Percentiles rank a stretch among this genome's conserved stretches.
Conservation (phyloP, 257 asterid genomes). For the Jaltomata sinuosa region DNA sequence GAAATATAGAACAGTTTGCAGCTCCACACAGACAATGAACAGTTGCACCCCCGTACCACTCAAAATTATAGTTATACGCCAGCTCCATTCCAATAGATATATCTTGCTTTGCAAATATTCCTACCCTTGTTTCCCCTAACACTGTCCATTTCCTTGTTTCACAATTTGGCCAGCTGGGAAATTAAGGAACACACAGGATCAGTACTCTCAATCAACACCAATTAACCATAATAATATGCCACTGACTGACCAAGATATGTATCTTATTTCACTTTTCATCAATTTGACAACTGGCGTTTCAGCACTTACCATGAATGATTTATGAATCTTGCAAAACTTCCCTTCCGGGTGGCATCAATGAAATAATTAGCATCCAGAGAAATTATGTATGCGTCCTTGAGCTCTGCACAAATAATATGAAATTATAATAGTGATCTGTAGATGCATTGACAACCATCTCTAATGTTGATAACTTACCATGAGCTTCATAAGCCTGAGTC, state of each 20-base stretch:
- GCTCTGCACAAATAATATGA: slow-evolving; percentile 39
- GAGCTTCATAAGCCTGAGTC: slow-evolving; percentile 66
- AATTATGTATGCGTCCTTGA: slow-evolving; percentile 77
- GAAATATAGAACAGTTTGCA: slow-evolving; percentile 76
- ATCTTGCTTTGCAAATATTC: slow-evolving; percentile 76
- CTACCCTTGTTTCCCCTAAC: slow-evolving; percentile 85
- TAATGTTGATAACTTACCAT: slow-evolving; percentile 40
- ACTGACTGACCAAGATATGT: not conserved
- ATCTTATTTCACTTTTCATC: not conserved
- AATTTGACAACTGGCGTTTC: not conserved
- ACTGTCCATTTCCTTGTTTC: slow-evolving; percentile 98
- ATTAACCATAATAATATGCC: not conserved
- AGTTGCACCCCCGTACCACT: slow-evolving; percentile 95
- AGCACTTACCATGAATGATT: slow-evolving; percentile 88
- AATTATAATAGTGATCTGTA: slow-evolving; percentile 1
- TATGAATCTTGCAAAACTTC: slow-evolving; percentile 86
- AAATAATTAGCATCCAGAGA: slow-evolving; percentile 59
- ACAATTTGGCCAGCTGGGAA: slow-evolving; percentile 77
- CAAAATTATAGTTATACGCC: slow-evolving; percentile 81
- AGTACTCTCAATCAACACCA: not conserved
- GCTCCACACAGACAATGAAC: slow-evolving; percentile 95
- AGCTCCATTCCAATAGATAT: slow-evolving; percentile 67
- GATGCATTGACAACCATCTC: slow-evolving; percentile 7
- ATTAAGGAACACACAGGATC: slow-evolving; percentile 8
- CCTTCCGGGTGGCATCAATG: slow-evolving; percentile 86